Conservation (phyloP, 441 rosid species). For the Populus hybrid region DNA sequence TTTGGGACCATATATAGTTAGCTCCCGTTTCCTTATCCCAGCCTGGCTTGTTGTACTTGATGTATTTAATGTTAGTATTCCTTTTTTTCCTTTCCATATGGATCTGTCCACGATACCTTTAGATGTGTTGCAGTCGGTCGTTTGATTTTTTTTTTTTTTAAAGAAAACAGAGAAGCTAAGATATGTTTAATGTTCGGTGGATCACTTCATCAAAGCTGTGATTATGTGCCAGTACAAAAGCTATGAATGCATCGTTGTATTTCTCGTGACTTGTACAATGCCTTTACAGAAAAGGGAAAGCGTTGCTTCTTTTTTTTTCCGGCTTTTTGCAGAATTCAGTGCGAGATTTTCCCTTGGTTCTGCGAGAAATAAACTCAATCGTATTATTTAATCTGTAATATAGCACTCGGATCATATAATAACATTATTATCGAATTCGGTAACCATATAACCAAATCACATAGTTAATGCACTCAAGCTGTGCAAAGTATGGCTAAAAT, state of each 20-base stretch:
- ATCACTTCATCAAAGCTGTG: background rate
- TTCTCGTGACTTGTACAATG: background rate
- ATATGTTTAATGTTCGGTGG: background rate
- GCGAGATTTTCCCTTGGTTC: background rate
- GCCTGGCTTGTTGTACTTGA: constrained; percentile 5
- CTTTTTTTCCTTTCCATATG: background rate
- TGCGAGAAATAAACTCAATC: background rate
- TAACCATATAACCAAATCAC: background rate
- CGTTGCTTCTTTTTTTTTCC: background rate
- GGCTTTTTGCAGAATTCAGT: background rate
- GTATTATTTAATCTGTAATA: background rate
- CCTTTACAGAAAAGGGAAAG: background rate
- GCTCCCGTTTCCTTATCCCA: background rate
- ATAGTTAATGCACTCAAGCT: too few species aligned
- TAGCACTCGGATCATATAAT: background rate
- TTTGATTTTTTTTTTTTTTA: background rate
- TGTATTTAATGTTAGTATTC: background rate
- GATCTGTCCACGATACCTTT: background rate
- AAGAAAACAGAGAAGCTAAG: background rate
- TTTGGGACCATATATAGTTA: background rate
- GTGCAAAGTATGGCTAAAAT: too few species aligned
- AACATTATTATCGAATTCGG: background rate
- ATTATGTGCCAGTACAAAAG: background rate
- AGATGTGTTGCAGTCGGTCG: background rate
- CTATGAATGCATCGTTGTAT: background rate